Base-by-base conservation (phyloP, 78 protist genomes). In the Pelomyxa schiedti region DNA sequence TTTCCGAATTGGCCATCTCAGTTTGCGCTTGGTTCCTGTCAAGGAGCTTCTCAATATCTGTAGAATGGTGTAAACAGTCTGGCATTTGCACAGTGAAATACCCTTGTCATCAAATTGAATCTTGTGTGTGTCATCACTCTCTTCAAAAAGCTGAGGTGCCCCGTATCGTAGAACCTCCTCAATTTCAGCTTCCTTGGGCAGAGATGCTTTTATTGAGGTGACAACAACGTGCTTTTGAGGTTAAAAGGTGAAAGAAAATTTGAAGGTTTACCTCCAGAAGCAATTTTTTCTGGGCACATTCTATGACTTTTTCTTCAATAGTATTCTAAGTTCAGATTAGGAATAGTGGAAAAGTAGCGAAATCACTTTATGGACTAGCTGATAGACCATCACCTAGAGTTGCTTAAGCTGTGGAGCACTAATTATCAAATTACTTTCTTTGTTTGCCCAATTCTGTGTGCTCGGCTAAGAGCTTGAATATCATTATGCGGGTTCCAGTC, bases 401-500 rank as follows among this genome's bases (percentile, higher is more conserved):
- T n/a, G n/a, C n/a, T n/a, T n/a, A n/a, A n/a, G n/a, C n/a, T n/a
- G n/a, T n/a, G n/a, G n/a, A n/a, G n/a, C n/a, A n/a, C n/a, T n/a
- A n/a, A n/a, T n/a, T n/a, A n/a, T n/a, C n/a, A n/a, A n/a, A n/a
- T n/a, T n/a, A 93, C 95, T 24, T 81, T 72, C 69, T 66, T 67
- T 22, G 38, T 37, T 6, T 70, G 78, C 39, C 78, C 78, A 39
- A 74, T 39, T 3, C 88, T 39, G 53, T 83, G 88, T 29, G 84
- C 82, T 7, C 88, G 28, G 66, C 67, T 28, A 8, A 42, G 72
- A 7, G 85, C 88, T 53, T 83, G 88, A 0, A 83, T 5, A 37
- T 83, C 88, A 65, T 77, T 77, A 71, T 83, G 88, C 42, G 88
- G 88, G 79, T 83, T 83, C 83, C 81, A 83, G 69, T 83, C 88